Conservation (phyloP, 352 stramenopile species). For the Phytopythium helicoides region DNA sequence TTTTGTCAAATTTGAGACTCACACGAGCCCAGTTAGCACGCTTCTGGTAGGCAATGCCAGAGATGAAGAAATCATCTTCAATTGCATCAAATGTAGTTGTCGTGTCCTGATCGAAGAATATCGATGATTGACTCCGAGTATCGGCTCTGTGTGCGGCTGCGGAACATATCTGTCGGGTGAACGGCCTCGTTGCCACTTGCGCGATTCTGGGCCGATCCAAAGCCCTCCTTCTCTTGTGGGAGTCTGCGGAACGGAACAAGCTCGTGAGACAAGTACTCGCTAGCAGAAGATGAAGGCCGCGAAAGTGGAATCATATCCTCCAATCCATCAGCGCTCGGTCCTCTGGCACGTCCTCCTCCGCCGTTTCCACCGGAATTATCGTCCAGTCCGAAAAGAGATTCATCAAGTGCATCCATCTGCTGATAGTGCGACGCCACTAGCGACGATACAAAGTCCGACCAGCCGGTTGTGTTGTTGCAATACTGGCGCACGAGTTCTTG, state of each 20-base stretch:
- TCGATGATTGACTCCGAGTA: constrained; percentile 72
- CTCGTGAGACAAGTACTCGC: constrained; percentile 62
- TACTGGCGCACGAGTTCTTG: constrained; percentile 80
- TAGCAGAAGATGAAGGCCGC: constrained; percentile 57
- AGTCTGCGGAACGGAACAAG: constrained; percentile 62
- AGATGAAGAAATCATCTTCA: constrained; percentile 51
- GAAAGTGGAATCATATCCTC: constrained; percentile 54
- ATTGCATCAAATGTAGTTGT: constrained; percentile 50
- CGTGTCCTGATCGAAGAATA: constrained; percentile 58
- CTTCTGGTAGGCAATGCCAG: constrained; percentile 76
- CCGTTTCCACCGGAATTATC: constrained; percentile 8
- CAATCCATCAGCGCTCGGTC: constrained; percentile 32
- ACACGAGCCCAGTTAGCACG: constrained; percentile 73
- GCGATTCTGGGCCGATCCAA: constrained; percentile 61
- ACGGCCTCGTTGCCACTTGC: constrained; percentile 52
- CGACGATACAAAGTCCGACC: constrained; percentile 64
- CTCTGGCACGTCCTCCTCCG: constrained; percentile 9
- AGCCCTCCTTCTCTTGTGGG: constrained; percentile 70
- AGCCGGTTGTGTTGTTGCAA: constrained; percentile 53
- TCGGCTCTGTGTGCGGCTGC: constrained; percentile 67
- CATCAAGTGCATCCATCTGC: constrained; percentile 71
- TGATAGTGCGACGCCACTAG: constrained; percentile 74
- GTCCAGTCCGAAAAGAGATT: constrained; percentile 32
- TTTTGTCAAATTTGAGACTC: constrained; percentile 66
- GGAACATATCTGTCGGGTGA: constrained; percentile 68